Base-by-base conservation (phyloP, 1,139 yeast species). In the Tardiomyces depauwii region DNA sequence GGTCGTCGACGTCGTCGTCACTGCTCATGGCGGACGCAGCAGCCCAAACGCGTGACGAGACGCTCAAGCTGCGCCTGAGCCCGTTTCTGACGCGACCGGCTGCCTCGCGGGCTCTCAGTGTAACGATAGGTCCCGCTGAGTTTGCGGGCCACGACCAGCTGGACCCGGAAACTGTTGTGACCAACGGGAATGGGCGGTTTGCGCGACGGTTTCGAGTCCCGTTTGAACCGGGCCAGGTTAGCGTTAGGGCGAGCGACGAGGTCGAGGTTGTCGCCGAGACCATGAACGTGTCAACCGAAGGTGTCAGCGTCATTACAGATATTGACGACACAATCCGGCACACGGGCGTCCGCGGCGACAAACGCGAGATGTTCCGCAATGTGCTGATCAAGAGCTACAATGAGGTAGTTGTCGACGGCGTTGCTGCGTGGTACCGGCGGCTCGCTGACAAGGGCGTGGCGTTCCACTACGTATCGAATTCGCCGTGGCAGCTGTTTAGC, bases 301-400 rank as follows among this genome's bases (percentile, higher is more conserved):
- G 95, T 0, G 67, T 82, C 23, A 87, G 86, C 13, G 65, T 93
- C 1, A 88, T 93, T 32, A 81, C 93, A 55, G 99, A 93, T 63
- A 82, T 93, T 44, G 99, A 93, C 60, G 98, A 93, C 59, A 93
- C 99, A 0, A 78, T 91, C 39, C 84, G 93, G 57, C 70, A 78
- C 42, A 88, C 98, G 0, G 97, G 97, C 1, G 89, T 93, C 0
- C 73, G 85, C 30, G 93, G 93, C 2, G 94, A 87, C 52, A 87
- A 86, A 61, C 72, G 95, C 46, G 87, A 84, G 41, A 70, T 91
- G 51, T 78, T 91, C 63, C 73, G 84, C 50, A 88, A 83, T 58
- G 79, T 88, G 1, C 76, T 93, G 50, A 74, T 83, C 2, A 78
- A 77, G 44, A 81, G 80, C 43, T 77, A 77, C 44, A 65, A 71